Base-by-base conservation (phyloP, 495 filamentous ascomycete species). In the Penicillium verhagenii region DNA sequence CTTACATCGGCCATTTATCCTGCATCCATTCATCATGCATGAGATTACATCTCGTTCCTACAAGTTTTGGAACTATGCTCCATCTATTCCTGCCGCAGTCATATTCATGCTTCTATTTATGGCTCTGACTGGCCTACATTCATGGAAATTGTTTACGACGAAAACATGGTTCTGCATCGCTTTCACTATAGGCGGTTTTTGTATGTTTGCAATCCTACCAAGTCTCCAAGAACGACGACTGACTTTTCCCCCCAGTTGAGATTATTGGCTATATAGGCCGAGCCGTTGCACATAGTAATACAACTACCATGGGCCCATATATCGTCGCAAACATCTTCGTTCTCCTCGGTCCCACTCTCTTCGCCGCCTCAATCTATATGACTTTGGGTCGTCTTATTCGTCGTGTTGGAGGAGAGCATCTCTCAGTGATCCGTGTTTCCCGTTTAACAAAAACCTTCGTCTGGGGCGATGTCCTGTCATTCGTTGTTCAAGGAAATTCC, bases 61-160 rank as follows among this genome's bases (percentile, higher is more conserved):
- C 45, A 44, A 35, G 28, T 53, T 62, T 20, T 62, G 51, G 52
- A 14, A 58, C 7, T 62, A 62, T 52, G 56, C 33, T 28, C 84
- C 82, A 4, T 79, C 72, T 5, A 31, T 82, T 18, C 70, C 65
- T 2, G 75, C 75, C 1, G 82, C 77, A 5, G 50, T 73, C 4
- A 63, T 82, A 9, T 84, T 80, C 48, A 55, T 76, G 16, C 59
- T 69, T 7, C 59, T 82, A 8, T 87, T 86, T 53, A 52, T 66
- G 16, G 42, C 71, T 37, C 54, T 71, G 4, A 59, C 76, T 10
- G 19, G 68, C 6, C 54, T 66, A 11, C 84, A 86, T 53, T 20
- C 54, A n/a, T 68, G 59, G 59, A 59, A 59, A 35, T 6, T 62
- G 13, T 25, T 55, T 33, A 47, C 7, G 8, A 54, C 50, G 1